Base-by-base conservation (phyloP, 2,329 filamentous ascomycete genomes). In the Xylariaceae sp. region DNA sequence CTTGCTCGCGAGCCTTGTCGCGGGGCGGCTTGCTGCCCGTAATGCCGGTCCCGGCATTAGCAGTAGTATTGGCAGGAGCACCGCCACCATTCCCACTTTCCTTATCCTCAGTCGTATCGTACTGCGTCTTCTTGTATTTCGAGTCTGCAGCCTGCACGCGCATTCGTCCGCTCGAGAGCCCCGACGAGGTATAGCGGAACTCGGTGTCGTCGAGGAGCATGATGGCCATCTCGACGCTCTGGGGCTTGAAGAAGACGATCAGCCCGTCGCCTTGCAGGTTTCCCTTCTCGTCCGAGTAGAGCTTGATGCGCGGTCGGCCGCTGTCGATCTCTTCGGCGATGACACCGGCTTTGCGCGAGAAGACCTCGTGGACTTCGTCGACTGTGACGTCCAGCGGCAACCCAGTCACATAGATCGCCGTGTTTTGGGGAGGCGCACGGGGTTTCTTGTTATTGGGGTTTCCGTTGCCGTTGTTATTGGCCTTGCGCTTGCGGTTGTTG, bases 321-420 rank as follows among this genome's bases (percentile, higher is more conserved):
- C 83, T 90, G 61, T 96, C 91, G 54, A 95, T 91, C 67, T 95
- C 88, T 67, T 97, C 91, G 39, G 92, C 89, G 54, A 98, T 91
- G 55, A 97, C 86, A 49, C 91, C 91, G 60, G 81, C 94, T 64
- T 88, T 92, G 52, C 78, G 72, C 39, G 84, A 88, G 71, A 98
- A 98, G 22, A 88, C 75, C 20, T 89, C 80, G 55, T 86, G 78
- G 14, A 98, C 82, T 69, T 98, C 93, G 22, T 86, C 80, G 34
- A 85, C 73, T 1, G 85, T 88, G 35, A 82, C 85, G 64, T 97
- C 88, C 32, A 75, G 67, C 0, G 93, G 94, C 4, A 98, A 78
- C 11, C 87, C 88, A 4, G 90, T 95, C 38, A 96, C 86, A 70
- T 92, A 98, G 53, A 98, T 80, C 34, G 92, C 92, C 5, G 88